Evolutionary conservation across 164 flowering plant genomes (phyloP).

Genomic region (Dillenia turbinata): DNA sequence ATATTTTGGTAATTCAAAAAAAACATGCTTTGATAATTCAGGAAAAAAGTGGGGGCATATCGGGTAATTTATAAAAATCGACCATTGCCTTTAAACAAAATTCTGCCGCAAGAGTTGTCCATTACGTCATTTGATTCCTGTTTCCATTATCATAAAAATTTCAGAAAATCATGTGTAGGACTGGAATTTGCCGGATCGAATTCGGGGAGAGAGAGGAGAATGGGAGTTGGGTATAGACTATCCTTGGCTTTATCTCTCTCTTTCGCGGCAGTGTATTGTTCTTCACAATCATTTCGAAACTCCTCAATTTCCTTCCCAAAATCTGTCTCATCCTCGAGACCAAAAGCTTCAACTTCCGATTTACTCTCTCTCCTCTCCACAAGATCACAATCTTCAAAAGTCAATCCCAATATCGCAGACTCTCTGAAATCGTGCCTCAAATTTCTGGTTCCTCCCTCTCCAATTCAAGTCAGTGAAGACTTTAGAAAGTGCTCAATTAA

Average conservation of each 20-base stretch:
- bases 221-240: conserved; percentile 28
- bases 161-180: no score
- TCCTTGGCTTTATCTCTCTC: conserved; percentile 51
- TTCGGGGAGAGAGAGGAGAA: not conserved
- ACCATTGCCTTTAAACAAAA: no score
- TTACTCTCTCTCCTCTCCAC: conserved; percentile 68
- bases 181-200: no score
- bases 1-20: no score
- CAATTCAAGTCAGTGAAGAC: conserved; percentile 7
- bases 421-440: conserved; percentile 66
- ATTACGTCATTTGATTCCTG: no score
- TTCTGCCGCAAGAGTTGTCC: no score
- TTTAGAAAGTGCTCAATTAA: conserved; percentile 1
- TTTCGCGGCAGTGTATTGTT: conserved; percentile 22
- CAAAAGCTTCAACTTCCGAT: conserved; percentile 48
- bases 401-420: conserved; percentile 39
- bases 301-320: conserved; percentile 8
- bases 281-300: conserved; percentile 8
- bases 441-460: conserved; percentile 72
- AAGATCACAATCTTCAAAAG: conserved; percentile 34
- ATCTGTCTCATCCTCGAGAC: conserved; percentile 17
- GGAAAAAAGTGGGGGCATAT: no score
- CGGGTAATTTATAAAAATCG: no score
- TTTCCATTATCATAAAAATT: no score
- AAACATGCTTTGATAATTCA: no score